Percentiles rank a stretch among this genome's conserved stretches.
Conservation (phyloP, 2,329 filamentous ascomycete species). For the Clonostachys rhizophaga region DNA sequence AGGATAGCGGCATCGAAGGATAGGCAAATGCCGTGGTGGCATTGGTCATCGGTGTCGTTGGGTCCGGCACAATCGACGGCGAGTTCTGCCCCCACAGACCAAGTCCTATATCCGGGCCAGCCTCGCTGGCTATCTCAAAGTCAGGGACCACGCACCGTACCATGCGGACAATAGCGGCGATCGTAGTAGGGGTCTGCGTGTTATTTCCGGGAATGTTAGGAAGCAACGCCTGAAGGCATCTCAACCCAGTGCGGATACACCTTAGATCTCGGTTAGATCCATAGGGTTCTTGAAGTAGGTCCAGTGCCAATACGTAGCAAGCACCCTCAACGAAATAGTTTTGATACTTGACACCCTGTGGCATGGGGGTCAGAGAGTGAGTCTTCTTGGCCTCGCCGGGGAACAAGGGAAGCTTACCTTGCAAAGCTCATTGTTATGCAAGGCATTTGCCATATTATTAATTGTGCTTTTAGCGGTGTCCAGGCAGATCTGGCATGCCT, state of each 20-base stretch:
- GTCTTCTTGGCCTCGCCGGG: background rate
- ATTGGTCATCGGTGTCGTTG: background rate
- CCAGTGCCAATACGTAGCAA: constrained; percentile 32
- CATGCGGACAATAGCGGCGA: constrained; percentile 19
- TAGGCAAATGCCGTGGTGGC: constrained; percentile 3
- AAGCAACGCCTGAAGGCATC: constrained; percentile 27
- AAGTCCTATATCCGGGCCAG: background rate
- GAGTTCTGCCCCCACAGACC: no score
- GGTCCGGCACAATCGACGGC: background rate
- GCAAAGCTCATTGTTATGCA: constrained; percentile 29
- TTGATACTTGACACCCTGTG: constrained; percentile 35
- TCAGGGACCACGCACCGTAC: constrained; percentile 16
- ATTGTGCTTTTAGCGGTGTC: constrained; percentile 32
- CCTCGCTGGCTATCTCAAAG: constrained; percentile 7
- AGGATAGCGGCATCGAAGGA: constrained; percentile 18
- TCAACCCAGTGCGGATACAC: constrained; percentile 30
- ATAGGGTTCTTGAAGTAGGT: constrained; percentile 30
- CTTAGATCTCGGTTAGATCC: constrained; percentile 28
- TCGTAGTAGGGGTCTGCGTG: constrained; percentile 13
- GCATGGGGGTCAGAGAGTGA: constrained; percentile 1
- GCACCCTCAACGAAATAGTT: constrained; percentile 35
- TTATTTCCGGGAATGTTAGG: constrained; percentile 8
- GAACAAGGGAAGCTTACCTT: constrained; percentile 17
- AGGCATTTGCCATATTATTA: constrained; percentile 30
- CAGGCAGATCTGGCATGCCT: constrained; percentile 33